phyloP scores from a whole-genome alignment of 2,329 filamentous ascomycete species.

The Monosporascus sp. region DNA sequence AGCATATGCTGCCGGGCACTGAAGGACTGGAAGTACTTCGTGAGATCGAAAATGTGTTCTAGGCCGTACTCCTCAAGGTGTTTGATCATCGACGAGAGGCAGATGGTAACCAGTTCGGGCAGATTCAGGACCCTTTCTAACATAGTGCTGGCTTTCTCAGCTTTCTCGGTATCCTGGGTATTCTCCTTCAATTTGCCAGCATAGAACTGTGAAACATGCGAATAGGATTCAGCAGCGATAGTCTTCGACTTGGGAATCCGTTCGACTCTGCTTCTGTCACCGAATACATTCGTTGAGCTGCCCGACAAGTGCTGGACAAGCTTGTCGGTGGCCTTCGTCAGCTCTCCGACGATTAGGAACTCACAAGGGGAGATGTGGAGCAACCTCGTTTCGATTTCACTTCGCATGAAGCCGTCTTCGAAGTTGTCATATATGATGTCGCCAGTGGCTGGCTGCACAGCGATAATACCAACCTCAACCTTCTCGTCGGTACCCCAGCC shows the following conservation, averaged over 20 bases:
- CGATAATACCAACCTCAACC: constrained; percentile 84
- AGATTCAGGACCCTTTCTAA: constrained; percentile 83
- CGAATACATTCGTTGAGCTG: constrained; percentile 86
- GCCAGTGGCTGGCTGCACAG: constrained; percentile 91
- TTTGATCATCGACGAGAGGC: constrained; percentile 92
- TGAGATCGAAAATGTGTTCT: constrained; percentile 91
- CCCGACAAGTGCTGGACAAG: constrained; percentile 84
- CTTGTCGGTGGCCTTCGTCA: constrained; percentile 89
- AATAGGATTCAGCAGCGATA: constrained; percentile 77
- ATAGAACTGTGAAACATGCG: constrained; percentile 89
- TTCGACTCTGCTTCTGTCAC: constrained; percentile 84
- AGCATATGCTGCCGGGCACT: constrained; percentile 93
- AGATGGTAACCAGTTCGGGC: constrained; percentile 81
- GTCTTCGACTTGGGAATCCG: constrained; percentile 70
- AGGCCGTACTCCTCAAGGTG: constrained; percentile 89
- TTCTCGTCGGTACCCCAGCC: constrained; percentile 83
- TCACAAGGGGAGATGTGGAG: constrained; percentile 95
- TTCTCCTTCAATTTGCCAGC: constrained; percentile 72
- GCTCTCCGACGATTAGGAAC: constrained; percentile 84
- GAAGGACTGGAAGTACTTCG: constrained; percentile 96
- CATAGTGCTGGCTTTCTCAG: constrained; percentile 53
- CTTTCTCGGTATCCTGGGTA: constrained; percentile 38
- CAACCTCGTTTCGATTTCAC: constrained; percentile 90
- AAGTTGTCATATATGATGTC: constrained; percentile 96
- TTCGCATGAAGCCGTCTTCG: constrained; percentile 95